These are phyloP conservation scores for Termitomyces sp. DNA, from an alignment of 768 basidiomycete genomes.

Conservation along the genomic window DNA sequence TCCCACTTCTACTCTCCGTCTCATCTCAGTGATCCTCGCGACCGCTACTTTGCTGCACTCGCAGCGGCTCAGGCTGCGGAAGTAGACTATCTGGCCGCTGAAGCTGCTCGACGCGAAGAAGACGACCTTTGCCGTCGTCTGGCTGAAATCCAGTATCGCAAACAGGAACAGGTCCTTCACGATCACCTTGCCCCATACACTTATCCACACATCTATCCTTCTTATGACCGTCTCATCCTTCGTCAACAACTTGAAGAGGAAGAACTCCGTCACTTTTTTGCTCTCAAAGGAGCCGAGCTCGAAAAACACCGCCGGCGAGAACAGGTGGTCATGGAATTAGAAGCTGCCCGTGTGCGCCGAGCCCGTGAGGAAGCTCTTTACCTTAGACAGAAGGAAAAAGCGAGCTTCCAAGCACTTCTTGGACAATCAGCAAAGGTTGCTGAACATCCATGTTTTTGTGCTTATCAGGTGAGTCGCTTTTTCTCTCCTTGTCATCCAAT, in stretches of 20 bases:
- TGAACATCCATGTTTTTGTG: not conserved
- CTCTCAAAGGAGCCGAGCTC: not conserved
- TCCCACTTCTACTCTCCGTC: slow-evolving; percentile 3
- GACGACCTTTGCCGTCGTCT: slow-evolving; percentile 21
- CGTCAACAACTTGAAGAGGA: slow-evolving; percentile 11
- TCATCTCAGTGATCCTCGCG: slow-evolving; percentile 17
- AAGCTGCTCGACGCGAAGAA: slow-evolving; percentile 27
- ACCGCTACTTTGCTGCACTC: slow-evolving; percentile 30
- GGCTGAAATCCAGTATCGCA: slow-evolving; percentile 15
- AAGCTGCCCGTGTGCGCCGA: slow-evolving; percentile 1
- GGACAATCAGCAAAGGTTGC: not conserved
- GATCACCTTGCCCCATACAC: not conserved
- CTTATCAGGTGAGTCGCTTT: slow-evolving; percentile 1
- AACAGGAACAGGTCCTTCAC: not conserved
- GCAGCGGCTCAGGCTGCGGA: slow-evolving; percentile 31
- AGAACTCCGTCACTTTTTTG: slow-evolving; percentile 4
- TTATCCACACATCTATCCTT: not conserved
- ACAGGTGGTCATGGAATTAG: not conserved
- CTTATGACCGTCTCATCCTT: slow-evolving; percentile 5
- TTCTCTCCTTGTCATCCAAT: not conserved
- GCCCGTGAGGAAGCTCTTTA: slow-evolving; percentile 1
- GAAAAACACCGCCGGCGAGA: not conserved
- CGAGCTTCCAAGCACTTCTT: not conserved
- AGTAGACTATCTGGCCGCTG: slow-evolving; percentile 28
- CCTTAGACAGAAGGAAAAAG: not conserved